These are phyloP conservation scores for Glaciozyma martinii DNA, from an alignment of 768 basidiomycete species.

Conservation along the genomic window DNA sequence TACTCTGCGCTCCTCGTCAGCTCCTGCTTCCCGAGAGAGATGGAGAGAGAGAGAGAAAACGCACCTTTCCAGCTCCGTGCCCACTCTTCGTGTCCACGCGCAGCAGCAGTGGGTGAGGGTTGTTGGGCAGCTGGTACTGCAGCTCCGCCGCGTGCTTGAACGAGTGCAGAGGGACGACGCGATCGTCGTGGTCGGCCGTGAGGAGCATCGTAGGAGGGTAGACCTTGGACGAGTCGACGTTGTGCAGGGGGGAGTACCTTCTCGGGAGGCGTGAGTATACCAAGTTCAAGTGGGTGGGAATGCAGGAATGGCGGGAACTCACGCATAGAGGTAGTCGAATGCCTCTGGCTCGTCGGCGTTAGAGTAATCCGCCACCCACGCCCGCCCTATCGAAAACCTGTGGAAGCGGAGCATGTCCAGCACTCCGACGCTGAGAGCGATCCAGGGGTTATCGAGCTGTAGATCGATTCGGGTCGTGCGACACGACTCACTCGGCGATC, in stretches of 20 bases:
- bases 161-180: constrained; percentile 65
- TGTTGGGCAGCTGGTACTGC: constrained; percentile 56
- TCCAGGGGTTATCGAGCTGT: no score
- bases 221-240: constrained; percentile 51
- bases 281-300: neutral
- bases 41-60: constrained; percentile 30
- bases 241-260: constrained; percentile 71
- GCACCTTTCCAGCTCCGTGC: constrained; percentile 57
- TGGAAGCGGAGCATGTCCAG: constrained; percentile 57
- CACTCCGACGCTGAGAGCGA: constrained; percentile 52
- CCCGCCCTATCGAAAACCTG: constrained; percentile 67
- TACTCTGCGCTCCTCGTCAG: constrained; percentile 46
- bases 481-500: constrained; percentile 48
- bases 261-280: constrained; percentile 2
- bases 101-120: constrained; percentile 63
- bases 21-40: constrained; percentile 44
- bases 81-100: constrained; percentile 61
- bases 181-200: constrained; percentile 33
- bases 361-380: constrained; percentile 74
- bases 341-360: constrained; percentile 63
- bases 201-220: constrained; percentile 58
- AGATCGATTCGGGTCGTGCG: no score
- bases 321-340: constrained; percentile 67
- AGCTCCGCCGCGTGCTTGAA: constrained; percentile 75
- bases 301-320: neutral